Evolutionary conservation across 306 rosid genomes (phyloP).

Genomic region (Lathyrus tuberosus): DNA sequence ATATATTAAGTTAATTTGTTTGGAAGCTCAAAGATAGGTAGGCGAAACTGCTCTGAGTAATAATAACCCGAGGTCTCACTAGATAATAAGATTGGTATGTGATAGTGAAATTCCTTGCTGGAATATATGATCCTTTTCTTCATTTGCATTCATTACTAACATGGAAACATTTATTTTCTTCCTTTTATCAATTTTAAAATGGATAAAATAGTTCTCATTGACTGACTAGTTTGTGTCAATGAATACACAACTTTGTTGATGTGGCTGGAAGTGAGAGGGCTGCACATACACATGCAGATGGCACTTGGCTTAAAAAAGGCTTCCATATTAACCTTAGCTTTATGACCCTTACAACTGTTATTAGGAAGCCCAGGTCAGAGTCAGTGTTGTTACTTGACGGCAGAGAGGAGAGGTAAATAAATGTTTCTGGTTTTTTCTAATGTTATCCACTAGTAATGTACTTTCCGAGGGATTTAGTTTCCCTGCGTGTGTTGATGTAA

Average conservation of each 20-base stretch:
- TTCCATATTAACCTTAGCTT: conserved; percentile 98
- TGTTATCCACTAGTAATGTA: no score
- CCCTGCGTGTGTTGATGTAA: no score
- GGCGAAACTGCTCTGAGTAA: conserved; percentile 98
- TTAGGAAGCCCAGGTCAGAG: conserved; percentile 94
- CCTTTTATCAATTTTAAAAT: background rate
- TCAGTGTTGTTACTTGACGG: conserved; percentile 6
- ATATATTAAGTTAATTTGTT: no score
- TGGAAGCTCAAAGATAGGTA: no score
- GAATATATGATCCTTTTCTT: conserved; percentile 16
- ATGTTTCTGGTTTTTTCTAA: no score
- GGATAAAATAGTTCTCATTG: conserved; percentile 5
- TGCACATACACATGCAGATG: conserved; percentile 95
- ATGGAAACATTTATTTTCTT: background rate
- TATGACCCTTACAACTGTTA: conserved; percentile 99
- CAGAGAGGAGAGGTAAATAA: no score
- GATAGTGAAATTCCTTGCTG: conserved; percentile 16
- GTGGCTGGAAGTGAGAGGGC: conserved; percentile 99
- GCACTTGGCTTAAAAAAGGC: conserved; percentile 97
- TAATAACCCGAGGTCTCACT: conserved; percentile 94
- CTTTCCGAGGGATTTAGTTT: no score
- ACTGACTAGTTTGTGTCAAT: conserved; percentile 17
- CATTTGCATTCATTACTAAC: conserved; percentile 1
- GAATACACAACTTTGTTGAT: conserved; percentile 90
- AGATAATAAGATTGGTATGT: conserved; percentile 92